phyloP scores from a whole-genome alignment of 2,329 filamentous ascomycete genomes.

The Dactylella cylindrospora region DNA sequence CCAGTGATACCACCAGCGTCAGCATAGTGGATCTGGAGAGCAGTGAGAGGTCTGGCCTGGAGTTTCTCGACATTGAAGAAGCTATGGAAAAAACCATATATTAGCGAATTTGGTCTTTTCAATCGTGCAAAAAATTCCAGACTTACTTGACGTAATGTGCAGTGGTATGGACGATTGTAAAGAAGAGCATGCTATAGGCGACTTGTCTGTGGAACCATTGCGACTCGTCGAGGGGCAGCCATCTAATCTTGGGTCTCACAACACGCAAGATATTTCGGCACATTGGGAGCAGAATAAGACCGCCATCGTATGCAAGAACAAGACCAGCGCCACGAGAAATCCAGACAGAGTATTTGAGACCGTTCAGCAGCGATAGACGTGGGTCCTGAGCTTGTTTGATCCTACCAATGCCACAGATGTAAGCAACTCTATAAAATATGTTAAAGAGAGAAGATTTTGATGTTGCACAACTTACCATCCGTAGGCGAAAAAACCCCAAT shows the following conservation, averaged over 20 bases:
- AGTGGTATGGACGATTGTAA: conserved; percentile 72
- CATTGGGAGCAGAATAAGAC: conserved; percentile 88
- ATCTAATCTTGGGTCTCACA: conserved; percentile 81
- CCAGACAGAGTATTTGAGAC: conserved; percentile 86
- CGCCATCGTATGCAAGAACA: conserved; percentile 77
- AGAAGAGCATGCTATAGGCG: conserved; percentile 84
- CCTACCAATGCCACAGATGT: conserved; percentile 57
- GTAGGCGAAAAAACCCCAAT: conserved; percentile 75
- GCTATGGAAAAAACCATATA: conserved; percentile 54
- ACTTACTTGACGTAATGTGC: conserved; percentile 92
- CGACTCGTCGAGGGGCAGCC: conserved; percentile 91
- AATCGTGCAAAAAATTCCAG: background rate
- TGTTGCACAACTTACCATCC: conserved; percentile 71
- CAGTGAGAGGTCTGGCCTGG: conserved; percentile 76
- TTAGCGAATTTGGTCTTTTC: conserved; percentile 47
- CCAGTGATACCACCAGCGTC: conserved; percentile 90
- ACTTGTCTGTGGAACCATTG: conserved; percentile 96
- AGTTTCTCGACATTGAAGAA: conserved; percentile 92
- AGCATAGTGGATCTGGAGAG: conserved; percentile 87
- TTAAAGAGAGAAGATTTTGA: no score
- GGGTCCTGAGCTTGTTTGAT: conserved; percentile 71
- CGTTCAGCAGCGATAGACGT: conserved; percentile 75
- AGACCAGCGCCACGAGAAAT: conserved; percentile 90
- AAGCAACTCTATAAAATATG: conserved; percentile 10
- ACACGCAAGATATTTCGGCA: conserved; percentile 86